Evolutionary conservation across 2,329 filamentous ascomycete species (phyloP), one percentile per base, ranked within the genome.

Genomic region (Penicillium expansum): DNA sequence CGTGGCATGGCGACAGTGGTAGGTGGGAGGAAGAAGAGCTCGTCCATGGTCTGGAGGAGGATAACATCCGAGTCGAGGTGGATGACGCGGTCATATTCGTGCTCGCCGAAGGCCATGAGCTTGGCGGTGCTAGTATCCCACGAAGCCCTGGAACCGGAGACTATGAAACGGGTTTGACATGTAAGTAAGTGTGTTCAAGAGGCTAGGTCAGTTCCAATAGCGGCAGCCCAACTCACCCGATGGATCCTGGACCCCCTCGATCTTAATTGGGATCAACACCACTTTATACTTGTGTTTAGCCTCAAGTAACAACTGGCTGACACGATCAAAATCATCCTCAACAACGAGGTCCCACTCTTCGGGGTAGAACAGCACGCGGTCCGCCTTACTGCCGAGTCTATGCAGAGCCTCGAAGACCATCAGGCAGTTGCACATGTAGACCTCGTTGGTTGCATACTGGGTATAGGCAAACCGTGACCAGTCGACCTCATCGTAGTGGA

Each of bases 51-150:
- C 57, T 86, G 77, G 4, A 88, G 78, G 3, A 91, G 74, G 1
- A 82, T 82, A 22, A 83, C 78, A 66, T 91, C 87, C 9, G 86
- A 87, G 69, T 90, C 83, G 44, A 86, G 72, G 49, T 81, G 77
- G 33, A 86, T 76, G 22, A 86, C 76, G 38, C 83, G 79, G 20
- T 80, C 72, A 68, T 89, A 90, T 54, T 86, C 78, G 0, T 82
- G 83, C 51, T 88, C 83, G 57, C 86, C 86, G 68, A 89, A 90
- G 2, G 86, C 85, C 20, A 88, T 79, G 33, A 89, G 80, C 68
- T 91, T 90, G 22, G 86, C 87, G 64, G 85, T 85, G 2, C 83
- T 85, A 35, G 83, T 81, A 55, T 84, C 82, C 86, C 85, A 88
- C 1, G 84, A 84, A 18, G 74, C 77, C 62, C 71, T 59, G 14